Conservation (phyloP, 2,329 filamentous ascomycete species). For the Thermoascus crustaceus region DNA sequence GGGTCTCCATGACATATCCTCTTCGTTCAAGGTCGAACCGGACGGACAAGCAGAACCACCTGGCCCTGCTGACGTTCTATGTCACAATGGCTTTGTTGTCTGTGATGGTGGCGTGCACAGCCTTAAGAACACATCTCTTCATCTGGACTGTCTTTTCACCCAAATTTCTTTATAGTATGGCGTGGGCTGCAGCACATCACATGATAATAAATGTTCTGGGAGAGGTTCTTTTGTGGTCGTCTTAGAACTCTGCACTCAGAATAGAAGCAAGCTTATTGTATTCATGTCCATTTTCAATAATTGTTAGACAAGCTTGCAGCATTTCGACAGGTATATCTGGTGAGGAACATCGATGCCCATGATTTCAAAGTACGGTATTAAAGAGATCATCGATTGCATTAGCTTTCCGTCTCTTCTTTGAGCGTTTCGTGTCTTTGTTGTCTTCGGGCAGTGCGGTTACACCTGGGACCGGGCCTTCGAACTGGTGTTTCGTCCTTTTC, state of each 20-base stretch:
- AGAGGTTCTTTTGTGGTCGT: constrained; percentile 46
- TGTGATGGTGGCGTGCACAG: constrained; percentile 83
- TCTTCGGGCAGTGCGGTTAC: too few species aligned
- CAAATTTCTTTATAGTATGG: constrained; percentile 87
- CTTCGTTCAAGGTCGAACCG: constrained; percentile 14
- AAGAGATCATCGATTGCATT: constrained; percentile 72
- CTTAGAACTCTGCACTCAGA: constrained; percentile 13
- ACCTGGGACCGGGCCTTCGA: too few species aligned
- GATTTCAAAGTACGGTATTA: constrained; percentile 41
- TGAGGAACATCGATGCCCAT: not conserved
- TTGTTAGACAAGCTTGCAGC: too few species aligned
- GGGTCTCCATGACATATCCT: constrained; percentile 55
- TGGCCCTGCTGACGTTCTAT: constrained; percentile 63
- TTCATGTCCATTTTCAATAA: too few species aligned
- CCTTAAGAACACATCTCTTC: constrained; percentile 80
- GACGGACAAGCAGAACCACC: constrained; percentile 39
- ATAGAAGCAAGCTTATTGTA: too few species aligned
- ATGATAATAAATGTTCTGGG: constrained; percentile 61
- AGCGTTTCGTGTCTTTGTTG: too few species aligned
- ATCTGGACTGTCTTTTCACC: constrained; percentile 99
- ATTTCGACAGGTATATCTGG: too few species aligned
- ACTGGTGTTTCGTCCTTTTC: not conserved
- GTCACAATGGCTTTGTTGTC: constrained; percentile 55
- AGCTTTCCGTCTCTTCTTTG: constrained; percentile 47
- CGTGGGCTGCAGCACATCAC: constrained; percentile 81